These are phyloP conservation scores for Aspergillus luchuensis DNA, from an alignment of 2,329 filamentous ascomycete species.

Conservation along the genomic window DNA sequence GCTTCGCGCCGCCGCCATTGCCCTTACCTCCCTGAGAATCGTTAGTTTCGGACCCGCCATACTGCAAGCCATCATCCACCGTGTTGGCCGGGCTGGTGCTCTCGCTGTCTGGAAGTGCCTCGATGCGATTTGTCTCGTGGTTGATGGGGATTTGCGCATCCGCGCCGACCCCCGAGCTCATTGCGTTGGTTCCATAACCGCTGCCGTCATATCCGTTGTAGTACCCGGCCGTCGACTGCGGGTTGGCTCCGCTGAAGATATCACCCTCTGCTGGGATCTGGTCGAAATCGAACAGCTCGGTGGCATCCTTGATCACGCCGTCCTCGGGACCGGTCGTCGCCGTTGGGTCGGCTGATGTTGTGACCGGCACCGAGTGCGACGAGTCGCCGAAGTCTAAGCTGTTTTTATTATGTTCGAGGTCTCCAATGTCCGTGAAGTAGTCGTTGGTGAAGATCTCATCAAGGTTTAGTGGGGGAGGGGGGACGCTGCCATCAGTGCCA, in stretches of 20 bases:
- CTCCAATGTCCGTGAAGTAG: constrained; percentile 52
- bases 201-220: constrained; percentile 38
- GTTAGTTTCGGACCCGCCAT: constrained; percentile 15
- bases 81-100: constrained; percentile 44
- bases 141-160: constrained; percentile 14
- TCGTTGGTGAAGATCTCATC: constrained; percentile 62
- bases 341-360: constrained; percentile 21
- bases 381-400: constrained; percentile 28
- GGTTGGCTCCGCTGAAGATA: constrained; percentile 33
- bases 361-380: constrained; percentile 19
- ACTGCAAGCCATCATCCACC: constrained; percentile 32
- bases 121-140: constrained; percentile 35
- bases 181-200: constrained; percentile 26
- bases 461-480: constrained; percentile 54
- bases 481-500: constrained; percentile 43
- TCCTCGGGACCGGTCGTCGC: constrained; percentile 26
- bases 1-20: constrained; percentile 33
- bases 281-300: constrained; percentile 48
- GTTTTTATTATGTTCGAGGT: constrained; percentile 34
- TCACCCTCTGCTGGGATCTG: constrained; percentile 38
- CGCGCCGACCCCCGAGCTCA: constrained; percentile 10
- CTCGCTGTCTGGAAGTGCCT: constrained; percentile 50
- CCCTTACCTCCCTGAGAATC: constrained; percentile 25
- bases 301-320: constrained; percentile 32
- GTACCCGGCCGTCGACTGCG: constrained; percentile 29